Base-by-base conservation (phyloP, 2,329 filamentous ascomycete genomes). In the Exutisphaerella laricina region DNA sequence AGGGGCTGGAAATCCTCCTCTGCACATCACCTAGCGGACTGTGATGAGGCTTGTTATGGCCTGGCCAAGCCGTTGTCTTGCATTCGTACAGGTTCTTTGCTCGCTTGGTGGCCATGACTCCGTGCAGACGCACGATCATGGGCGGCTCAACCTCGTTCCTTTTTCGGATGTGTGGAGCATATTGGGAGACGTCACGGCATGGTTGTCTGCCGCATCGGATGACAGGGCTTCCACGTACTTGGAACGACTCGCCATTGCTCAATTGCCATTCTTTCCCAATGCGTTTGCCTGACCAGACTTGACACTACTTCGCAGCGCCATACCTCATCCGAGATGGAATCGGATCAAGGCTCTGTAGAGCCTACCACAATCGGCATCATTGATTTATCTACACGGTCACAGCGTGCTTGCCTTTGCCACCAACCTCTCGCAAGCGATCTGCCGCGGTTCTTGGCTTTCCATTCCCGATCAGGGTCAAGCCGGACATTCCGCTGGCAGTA, bases 361-460 rank as follows among this genome's bases (percentile, higher is more conserved):
- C 4, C 4, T 4, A 18, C 3, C 14, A 17, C 16, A 5, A 35
- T 23, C 17, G 14, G 31, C 31, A 33, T 17, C 14, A 10, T 33
- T 33, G 30, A 33, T 8, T 12, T 5, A 3, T 18, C 20, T 20
- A 35, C 18, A n/a, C 33, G 4, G 17, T 23, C 18, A 35, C 20
- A 8, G 20, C 33, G n/a, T 35, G 21, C 28, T 50, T 46, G 8
- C 38, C 46, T 38, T 33, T 25, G 16, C 33, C 36, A 28, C 28
- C 48, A 35, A 55, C 49, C 32, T 55, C 50, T 39, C 50, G 50
- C 39, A 61, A 36, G 47, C 59, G 57, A 12, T 60, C 59, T 21
- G 55, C 57, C 5, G 58, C 59, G 6, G 54, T 50, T 34, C 49
- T 51, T 10, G 44, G 35, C 36, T 49, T 52, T 7, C 51, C 56